Evolutionary conservation across 805 yeast species (phyloP), one percentile per base, ranked within the genome.

Genomic region (Yarrowia bubula): DNA sequence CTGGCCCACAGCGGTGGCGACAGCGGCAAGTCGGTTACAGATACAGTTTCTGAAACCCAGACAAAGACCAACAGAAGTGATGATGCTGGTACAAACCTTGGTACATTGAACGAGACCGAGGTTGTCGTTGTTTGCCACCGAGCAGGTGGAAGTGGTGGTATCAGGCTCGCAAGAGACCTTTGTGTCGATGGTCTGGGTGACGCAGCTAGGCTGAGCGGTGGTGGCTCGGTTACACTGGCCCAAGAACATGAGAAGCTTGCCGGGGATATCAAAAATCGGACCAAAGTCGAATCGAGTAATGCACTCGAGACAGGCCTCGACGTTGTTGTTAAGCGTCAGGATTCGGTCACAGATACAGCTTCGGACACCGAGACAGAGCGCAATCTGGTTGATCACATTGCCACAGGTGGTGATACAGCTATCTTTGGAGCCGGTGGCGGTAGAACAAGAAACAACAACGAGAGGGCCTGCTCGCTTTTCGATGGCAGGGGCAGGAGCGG

Each of bases 311-410:
- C 58, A 51, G 14, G 9, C 4, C 35, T 51, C 43, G 18, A 51
- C 58, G 10, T 51, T 37, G 35, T 37, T 37, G 58, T 51, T 51
- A 35, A 37, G 11, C 2, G 22, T 37, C 13, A 37, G n/a, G 9
- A 51, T 18, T 22, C 58, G 58, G 35, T 51, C 43, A 18, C 58
- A 51, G 33, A 51, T 51, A 22, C 58, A 51, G 33, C 43, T 37
- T 37, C 35, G 22, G 18, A 51, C 2, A 3, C 58, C 58, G n/a
- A 51, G 18, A 37, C 58, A 51, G 11, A 51, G 58, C 9, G 61
- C 47, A 15, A 55, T 31, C n/a, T 43, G 11, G 14, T 15, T 17
- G 13, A 58, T 37, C 22, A 58, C 44, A 17, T 43, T 17, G 41
- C 17, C n/a, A 37, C 51, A 58, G 32, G 41, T 33, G 15, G 32